Conservation (phyloP, 257 asterid species). For the Buddleja alternifolia region DNA sequence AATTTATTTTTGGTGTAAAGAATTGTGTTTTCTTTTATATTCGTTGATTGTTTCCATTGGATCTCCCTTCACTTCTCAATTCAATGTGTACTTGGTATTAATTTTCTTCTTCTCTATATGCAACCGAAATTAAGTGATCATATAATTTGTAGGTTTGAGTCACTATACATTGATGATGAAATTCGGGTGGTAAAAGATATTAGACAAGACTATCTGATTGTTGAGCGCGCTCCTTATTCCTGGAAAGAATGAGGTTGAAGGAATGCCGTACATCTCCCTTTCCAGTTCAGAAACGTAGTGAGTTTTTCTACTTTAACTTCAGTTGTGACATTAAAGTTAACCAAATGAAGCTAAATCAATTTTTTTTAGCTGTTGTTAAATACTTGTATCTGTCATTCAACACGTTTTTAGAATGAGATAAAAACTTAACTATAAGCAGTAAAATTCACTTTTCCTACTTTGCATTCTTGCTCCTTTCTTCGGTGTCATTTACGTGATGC, state of each 20-base stretch:
- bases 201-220: slow-evolving; percentile 78
- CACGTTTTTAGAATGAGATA: background rate
- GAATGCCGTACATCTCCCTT: slow-evolving; percentile 7
- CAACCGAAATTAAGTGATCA: background rate
- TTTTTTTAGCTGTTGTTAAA: slow-evolving; percentile 1
- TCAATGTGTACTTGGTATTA: background rate
- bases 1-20: background rate
- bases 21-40: background rate
- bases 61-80: background rate
- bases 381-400: slow-evolving; percentile 6
- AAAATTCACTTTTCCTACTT: background rate
- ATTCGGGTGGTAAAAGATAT: slow-evolving; percentile 94
- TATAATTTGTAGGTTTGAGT: slow-evolving; percentile 64
- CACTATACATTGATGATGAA: slow-evolving; percentile 81
- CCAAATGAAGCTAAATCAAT: background rate
- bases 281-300: slow-evolving; percentile 24
- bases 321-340: background rate
- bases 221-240: slow-evolving; percentile 86
- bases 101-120: background rate
- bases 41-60: background rate
- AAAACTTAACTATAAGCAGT: background rate
- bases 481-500: background rate
- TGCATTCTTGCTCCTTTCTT: background rate
- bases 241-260: slow-evolving; percentile 70
- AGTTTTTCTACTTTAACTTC: slow-evolving; percentile 17